Base-by-base conservation (phyloP, 1,284 basidiomycete genomes). In the Neolentinus lepideus region DNA sequence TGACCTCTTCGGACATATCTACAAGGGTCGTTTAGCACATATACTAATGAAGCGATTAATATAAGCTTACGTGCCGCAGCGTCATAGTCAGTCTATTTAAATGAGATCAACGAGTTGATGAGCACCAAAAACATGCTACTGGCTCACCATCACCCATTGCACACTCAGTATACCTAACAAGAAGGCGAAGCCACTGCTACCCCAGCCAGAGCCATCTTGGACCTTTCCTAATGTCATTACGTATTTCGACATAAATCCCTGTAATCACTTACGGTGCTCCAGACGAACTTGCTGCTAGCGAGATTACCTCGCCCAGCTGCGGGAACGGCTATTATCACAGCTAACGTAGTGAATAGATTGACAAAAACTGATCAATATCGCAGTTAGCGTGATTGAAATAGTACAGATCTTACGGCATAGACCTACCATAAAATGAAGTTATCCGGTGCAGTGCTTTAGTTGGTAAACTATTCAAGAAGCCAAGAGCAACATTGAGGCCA, bases 1-100 rank as follows among this genome's bases (percentile, higher is more conserved):
- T 60, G 47, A 62, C 57, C 54, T 63, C 62, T 43, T 63, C 62
- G 25, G 59, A 55, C 22, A 63, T 27, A 54, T 63, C 61, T 62
- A 25, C n/a, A 19, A 33, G 46, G 43, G 29, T 0, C 21, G 4
- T 35, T 19, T 29, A 22, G 10, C 27, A 19, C 16, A 16, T 24
- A 14, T 45, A 16, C n/a, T n/a, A 38, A 38, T 33, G 16, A 43
- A 21, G 24, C 8, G 8, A 27, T 27, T n/a, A 14, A 14, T 25
- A n/a, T 11, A 19, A 10, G 27, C 60, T 16, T 52, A 62, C 61
- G 62, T 21, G 61, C 62, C 6, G 58, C 57, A n/a, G 51, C 62
- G 46, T 63, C 62, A 58, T 63, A 63, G 52, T 63, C 62, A 9
- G 62, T 63, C 59, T 61, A 29, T 24, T 6, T 14, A 46, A 53